Base-by-base conservation (phyloP, 2,329 filamentous ascomycete species). In the Decorospora gaudefroyi region DNA sequence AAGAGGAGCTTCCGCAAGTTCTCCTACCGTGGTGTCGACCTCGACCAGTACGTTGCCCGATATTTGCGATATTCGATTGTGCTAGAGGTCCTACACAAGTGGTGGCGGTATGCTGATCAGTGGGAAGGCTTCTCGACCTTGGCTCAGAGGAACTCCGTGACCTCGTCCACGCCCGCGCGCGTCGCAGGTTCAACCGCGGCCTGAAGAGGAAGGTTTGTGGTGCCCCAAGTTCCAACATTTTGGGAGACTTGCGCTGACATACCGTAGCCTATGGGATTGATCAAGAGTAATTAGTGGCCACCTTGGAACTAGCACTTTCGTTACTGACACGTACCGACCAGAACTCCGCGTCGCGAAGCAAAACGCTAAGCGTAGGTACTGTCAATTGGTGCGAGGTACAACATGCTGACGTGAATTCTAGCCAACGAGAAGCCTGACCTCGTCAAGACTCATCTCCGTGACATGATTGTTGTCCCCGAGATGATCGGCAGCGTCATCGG, bases 181-280 rank as follows among this genome's bases (percentile, higher is more conserved):
- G 93, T 76, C 87, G 93, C 78, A 86, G 95, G 76, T 97, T 99
- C 88, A 97, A 97, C 88, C 92, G 93, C 68, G 93, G 93, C 72
- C 87, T 99, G 72, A 99, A 97, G 88, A 91, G 93, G 83, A 95
- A 95, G n/a, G n/a, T n/a, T n/a, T n/a, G n/a, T n/a, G n/a, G n/a
- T n/a, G n/a, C n/a, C n/a, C n/a, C n/a, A n/a, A n/a, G n/a, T n/a
- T n/a, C n/a, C n/a, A n/a, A n/a, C n/a, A n/a, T n/a, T n/a, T n/a
- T n/a, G n/a, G n/a, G n/a, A n/a, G n/a, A n/a, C n/a, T n/a, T n/a
- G n/a, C n/a, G n/a, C n/a, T n/a, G n/a, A n/a, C n/a, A n/a, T n/a
- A n/a, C n/a, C n/a, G n/a, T n/a, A n/a, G 84, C 93, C 93, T 72
- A 97, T 99, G 93, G 93, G 93, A 71, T 83, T 99, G 73, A 97